phyloP scores from a whole-genome alignment of 768 basidiomycete genomes.

The Suillus ampliporus region DNA sequence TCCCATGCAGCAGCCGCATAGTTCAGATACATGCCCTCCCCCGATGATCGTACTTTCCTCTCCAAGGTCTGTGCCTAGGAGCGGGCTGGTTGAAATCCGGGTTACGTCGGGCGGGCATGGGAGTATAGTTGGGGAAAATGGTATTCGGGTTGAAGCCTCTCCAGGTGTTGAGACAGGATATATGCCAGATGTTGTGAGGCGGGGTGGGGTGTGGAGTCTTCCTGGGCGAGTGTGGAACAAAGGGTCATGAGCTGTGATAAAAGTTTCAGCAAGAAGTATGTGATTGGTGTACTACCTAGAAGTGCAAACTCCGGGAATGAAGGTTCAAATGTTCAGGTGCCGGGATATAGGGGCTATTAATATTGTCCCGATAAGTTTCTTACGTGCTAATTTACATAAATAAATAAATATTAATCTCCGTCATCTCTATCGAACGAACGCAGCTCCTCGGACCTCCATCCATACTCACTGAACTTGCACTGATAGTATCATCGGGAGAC shows the following conservation, averaged over 20 bases:
- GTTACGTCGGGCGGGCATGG: conserved; percentile 59
- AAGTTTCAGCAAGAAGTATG: not conserved
- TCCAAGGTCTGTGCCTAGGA: conserved; percentile 67
- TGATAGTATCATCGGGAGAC: not conserved
- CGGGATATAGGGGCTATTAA: not conserved
- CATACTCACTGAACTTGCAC: not conserved
- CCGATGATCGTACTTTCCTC: conserved; percentile 68
- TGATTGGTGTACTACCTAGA: not conserved
- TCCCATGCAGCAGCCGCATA: conserved; percentile 5
- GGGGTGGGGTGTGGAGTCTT: conserved; percentile 73
- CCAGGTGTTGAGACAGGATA: conserved; percentile 55
- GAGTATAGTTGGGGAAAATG: conserved; percentile 20
- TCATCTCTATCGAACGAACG: not conserved
- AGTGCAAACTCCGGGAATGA: not conserved
- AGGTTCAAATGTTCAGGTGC: too few relatives aligned
- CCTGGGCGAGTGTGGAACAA: conserved; percentile 65
- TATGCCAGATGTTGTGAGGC: conserved; percentile 72
- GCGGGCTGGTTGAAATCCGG: conserved; percentile 67
- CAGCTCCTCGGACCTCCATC: not conserved
- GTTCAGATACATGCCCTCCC: conserved; percentile 36
- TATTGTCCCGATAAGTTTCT: not conserved
- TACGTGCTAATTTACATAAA: not conserved
- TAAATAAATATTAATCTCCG: not conserved
- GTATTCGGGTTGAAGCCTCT: conserved; percentile 29
- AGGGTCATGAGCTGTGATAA: not conserved